phyloP scores from a whole-genome alignment of 208 protist species.

The Eutreptiella sp. region DNA sequence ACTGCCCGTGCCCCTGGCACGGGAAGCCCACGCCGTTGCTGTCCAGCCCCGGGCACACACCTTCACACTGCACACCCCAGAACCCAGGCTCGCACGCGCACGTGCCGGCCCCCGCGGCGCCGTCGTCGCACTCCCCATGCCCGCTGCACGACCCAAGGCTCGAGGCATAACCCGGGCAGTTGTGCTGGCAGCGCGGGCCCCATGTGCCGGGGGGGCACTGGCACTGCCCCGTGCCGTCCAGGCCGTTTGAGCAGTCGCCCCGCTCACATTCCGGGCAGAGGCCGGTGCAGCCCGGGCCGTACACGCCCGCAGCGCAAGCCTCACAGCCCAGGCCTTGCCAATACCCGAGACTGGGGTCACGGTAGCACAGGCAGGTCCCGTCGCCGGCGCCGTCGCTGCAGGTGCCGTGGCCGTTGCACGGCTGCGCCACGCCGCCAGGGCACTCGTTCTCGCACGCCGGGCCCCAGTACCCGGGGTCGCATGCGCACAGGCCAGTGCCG shows the following conservation, averaged over 20 bases:
- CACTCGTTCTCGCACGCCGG: slow-evolving; percentile 7
- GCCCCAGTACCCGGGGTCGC: not conserved
- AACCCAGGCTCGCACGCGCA: not conserved
- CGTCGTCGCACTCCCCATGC: not conserved
- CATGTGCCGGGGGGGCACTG: not conserved
- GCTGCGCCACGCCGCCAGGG: not conserved
- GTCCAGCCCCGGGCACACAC: not conserved
- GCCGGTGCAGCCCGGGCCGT: not conserved
- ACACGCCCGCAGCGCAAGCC: not conserved
- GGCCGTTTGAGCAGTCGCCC: not conserved
- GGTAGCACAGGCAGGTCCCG: not conserved
- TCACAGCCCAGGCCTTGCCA: not conserved
- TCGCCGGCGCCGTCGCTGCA: no score
- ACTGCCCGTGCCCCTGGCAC: slow-evolving; percentile 11
- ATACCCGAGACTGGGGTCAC: not conserved
- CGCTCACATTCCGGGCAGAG: not conserved
- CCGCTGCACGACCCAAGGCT: slow-evolving; percentile 1
- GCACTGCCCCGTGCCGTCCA: not conserved
- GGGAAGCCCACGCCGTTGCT: not conserved
- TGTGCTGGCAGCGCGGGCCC: not conserved
- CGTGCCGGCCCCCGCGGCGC: not conserved
- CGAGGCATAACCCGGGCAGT: not conserved
- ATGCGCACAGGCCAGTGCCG: not conserved
- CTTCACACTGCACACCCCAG: not conserved
- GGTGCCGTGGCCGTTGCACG: not conserved